Conservation (phyloP, 208 protist genomes). For the Crithidia bombi region DNA sequence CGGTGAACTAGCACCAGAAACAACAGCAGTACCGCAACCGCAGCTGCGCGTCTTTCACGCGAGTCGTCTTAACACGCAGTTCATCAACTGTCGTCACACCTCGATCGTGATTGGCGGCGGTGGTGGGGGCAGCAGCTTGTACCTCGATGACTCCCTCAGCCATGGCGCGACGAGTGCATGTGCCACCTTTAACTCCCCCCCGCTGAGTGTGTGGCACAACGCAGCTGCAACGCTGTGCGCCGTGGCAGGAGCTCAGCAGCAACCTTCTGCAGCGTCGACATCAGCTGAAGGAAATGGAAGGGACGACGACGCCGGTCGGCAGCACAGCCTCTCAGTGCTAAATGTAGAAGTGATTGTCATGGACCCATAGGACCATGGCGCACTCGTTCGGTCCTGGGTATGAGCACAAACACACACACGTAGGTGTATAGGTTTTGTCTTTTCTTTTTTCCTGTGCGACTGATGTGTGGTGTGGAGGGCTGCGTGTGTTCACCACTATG, state of each 20-base stretch:
- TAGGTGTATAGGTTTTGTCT: conserved; percentile 4
- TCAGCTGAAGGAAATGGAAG: not conserved
- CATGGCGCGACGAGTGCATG: conserved; percentile 68
- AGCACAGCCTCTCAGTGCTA: conserved; percentile 46
- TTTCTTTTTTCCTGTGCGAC: conserved; percentile 23
- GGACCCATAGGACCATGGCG: conserved; percentile 29
- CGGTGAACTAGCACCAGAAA: no score
- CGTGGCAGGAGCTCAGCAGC: conserved; percentile 2
- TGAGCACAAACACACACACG: not conserved
- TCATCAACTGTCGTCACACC: conserved; percentile 55
- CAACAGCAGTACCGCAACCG: conserved; percentile 17
- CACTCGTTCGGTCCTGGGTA: no score
- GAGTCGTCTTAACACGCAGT: conserved; percentile 66
- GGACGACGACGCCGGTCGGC: not conserved
- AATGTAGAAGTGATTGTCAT: conserved; percentile 69
- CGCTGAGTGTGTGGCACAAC: conserved; percentile 57
- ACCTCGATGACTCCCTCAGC: conserved; percentile 49
- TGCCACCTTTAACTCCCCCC: conserved; percentile 67
- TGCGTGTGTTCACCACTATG: no score
- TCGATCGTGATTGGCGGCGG: conserved; percentile 78
- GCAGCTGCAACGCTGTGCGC: conserved; percentile 17
- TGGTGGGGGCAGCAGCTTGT: conserved; percentile 58
- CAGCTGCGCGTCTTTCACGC: conserved; percentile 49
- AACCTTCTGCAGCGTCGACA: not conserved
- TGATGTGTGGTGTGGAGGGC: no score